Evolutionary conservation across 768 basidiomycete species (phyloP).

Genomic region (Phanerodontia chrysosporium): DNA sequence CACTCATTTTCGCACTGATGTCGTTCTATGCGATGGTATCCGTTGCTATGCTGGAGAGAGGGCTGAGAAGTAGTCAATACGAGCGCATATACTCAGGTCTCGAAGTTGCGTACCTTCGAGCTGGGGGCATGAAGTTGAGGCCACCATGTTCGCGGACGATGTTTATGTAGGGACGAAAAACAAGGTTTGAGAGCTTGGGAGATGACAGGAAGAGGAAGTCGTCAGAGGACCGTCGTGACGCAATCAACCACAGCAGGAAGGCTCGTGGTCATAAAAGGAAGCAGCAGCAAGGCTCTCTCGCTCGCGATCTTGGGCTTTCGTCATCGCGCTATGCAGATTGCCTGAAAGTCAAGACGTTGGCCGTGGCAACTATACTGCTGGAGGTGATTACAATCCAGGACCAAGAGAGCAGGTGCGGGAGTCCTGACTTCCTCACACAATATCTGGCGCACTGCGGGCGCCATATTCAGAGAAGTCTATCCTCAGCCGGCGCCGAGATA

Average conservation of each 20-base stretch:
- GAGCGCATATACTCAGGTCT: not conserved
- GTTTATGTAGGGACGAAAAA: not conserved
- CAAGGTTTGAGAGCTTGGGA: not conserved
- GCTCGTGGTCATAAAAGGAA: not conserved
- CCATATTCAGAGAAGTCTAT: too few species aligned
- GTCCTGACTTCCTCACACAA: too few species aligned
- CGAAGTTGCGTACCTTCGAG: not conserved
- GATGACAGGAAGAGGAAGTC: not conserved
- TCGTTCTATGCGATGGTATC: not conserved
- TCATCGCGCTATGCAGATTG: too few species aligned
- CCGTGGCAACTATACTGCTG: too few species aligned
- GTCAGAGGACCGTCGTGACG: not conserved
- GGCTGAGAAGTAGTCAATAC: not conserved
- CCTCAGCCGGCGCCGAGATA: too few species aligned
- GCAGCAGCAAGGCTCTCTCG: not conserved
- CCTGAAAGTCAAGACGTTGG: too few species aligned
- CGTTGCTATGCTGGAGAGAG: not conserved
- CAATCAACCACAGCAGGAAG: not conserved
- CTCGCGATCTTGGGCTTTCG: too few species aligned
- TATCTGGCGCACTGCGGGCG: too few species aligned
- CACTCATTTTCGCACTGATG: slow-evolving; percentile 11
- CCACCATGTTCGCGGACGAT: not conserved
- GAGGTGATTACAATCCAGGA: too few species aligned
- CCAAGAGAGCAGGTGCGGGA: too few species aligned
- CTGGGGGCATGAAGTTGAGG: not conserved